Evolutionary conservation across 768 basidiomycete genomes (phyloP).

Genomic region (Kwoniella sp.): DNA sequence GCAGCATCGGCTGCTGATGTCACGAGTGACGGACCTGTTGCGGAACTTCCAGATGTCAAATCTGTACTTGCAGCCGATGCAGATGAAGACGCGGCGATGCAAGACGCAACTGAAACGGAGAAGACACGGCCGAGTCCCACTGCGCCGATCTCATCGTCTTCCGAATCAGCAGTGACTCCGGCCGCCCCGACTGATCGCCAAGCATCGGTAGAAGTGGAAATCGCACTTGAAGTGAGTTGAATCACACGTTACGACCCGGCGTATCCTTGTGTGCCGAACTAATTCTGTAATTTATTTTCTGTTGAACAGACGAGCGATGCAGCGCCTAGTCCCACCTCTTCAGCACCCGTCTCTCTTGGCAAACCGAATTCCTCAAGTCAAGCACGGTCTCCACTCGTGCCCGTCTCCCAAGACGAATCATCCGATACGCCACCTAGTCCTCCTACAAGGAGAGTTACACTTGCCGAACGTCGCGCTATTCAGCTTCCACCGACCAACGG

Average conservation of each 20-base stretch:
- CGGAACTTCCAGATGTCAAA: no score
- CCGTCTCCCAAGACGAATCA: background rate
- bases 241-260: background rate
- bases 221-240: background rate
- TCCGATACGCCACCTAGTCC: conserved; percentile 11
- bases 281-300: background rate
- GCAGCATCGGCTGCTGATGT: background rate
- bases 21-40: no score
- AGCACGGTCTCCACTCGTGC: background rate
- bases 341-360: background rate
- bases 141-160: conserved; percentile 7
- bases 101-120: background rate
- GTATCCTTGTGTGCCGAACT: no score
- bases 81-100: background rate
- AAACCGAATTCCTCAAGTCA: background rate
- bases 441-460: conserved; percentile 24
- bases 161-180: conserved; percentile 5
- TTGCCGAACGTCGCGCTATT: conserved; percentile 45
- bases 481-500: conserved; percentile 33
- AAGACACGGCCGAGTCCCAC: background rate
- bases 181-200: background rate
- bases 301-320: background rate
- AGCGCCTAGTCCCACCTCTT: conserved; percentile 2
- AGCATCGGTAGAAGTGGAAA: conserved; percentile 1
- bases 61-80: no score